phyloP scores from a whole-genome alignment of 805 yeast species.

The Komagataella ulmi region DNA sequence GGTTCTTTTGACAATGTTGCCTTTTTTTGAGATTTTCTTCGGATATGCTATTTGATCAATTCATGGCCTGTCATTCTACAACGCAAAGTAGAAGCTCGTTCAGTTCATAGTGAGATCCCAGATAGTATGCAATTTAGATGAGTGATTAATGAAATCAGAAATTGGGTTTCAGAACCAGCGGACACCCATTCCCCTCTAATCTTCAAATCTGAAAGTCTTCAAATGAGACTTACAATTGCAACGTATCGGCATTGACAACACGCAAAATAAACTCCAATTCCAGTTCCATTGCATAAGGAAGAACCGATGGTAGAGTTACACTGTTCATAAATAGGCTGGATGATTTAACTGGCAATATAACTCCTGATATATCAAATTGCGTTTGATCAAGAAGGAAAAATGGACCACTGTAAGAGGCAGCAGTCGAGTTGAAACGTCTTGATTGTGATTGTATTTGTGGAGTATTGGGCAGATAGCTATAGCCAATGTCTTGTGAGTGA shows the following conservation, averaged over 20 bases:
- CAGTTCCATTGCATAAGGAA: constrained; percentile 11
- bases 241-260: constrained; percentile 37
- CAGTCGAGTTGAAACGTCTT: not conserved
- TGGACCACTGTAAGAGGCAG: not conserved
- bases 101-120: constrained; percentile 34
- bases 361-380: too few species aligned
- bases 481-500: too few species aligned
- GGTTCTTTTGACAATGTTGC: constrained; percentile 16
- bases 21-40: constrained; percentile 26
- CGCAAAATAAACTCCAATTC: constrained; percentile 43
- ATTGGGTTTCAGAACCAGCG: constrained; percentile 31
- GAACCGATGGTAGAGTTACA: too few species aligned
- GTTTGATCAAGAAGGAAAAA: not conserved
- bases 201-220: constrained; percentile 6
- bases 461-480: too few species aligned
- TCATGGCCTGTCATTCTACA: constrained; percentile 32
- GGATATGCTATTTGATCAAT: constrained; percentile 35
- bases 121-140: constrained; percentile 28
- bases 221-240: constrained; percentile 36
- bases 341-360: constrained; percentile 11
- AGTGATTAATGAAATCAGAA: constrained; percentile 35
- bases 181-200: constrained; percentile 28
- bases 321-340: constrained; percentile 29
- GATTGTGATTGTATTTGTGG: not conserved
- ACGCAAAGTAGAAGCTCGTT: constrained; percentile 30